Evolutionary conservation across 345 rosid genomes (phyloP), one percentile per base, ranked within the genome.

Genomic region (Odontarrhena argentea): DNA sequence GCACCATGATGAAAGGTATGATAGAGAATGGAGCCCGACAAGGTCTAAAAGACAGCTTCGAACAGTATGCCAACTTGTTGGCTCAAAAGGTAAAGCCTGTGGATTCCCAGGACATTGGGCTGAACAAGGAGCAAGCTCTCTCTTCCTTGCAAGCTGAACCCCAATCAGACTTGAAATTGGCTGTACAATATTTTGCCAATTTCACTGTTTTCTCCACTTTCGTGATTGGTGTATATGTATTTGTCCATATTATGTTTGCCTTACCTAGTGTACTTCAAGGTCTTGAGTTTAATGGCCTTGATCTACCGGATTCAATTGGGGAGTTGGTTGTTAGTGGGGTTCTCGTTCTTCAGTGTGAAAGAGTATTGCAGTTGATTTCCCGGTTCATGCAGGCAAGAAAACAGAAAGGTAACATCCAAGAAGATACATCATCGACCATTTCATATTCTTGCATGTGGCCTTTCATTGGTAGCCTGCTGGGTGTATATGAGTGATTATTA

Each of bases 1-100:
- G 89, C 77, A 84, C 96, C 37, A 90, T 88, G 92, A 90, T 93
- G 92, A 88, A 75, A 82, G 78, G 97, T 36, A 88, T 93, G 96
- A 93, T 90, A 72, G 97, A 93, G 74, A 88, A 83, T 69, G 98
- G 97, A 52, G 92, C 96, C 38, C 80, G 94, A 12, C 84, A 79
- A 72, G 98, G 96, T 72, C 52, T 93, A 42, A 93, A 78, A 81
- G 97, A 93, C 15, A 90, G 83, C 65, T 90, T 77, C 48, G 98
- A 85, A 73, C 87, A 77, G 65, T 88, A 76, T 76, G 81, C 82
- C 5, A 68, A 78, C 74, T 44, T 90, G 47, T 70, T 93, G 53
- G 84, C 84, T 73, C 86, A 90, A 82, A 79, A 43, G 42, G 81
- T 88, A 63, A 85, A 90, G 69, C 85, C 80, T 36, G 92, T 86